A percentile compares a stretch with the other conserved stretches of the same genome.
Conservation (phyloP, 257 asterid genomes). For the Verbena officinalis region DNA sequence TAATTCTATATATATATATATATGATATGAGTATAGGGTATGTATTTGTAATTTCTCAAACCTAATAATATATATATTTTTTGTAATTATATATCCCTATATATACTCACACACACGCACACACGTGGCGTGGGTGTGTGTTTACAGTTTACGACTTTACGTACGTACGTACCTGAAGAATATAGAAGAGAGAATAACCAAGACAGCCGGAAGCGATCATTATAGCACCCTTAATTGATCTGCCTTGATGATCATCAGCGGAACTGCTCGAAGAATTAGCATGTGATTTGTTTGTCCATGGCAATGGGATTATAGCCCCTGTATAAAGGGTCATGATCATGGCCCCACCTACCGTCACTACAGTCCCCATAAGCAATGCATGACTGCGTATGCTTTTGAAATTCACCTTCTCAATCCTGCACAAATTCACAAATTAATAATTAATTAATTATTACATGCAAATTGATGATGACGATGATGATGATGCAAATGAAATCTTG, state of each 20-base stretch:
- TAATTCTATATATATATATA: too few species aligned
- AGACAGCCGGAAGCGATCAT: conserved; percentile 52
- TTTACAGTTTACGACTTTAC: too few species aligned
- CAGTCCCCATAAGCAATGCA: conserved; percentile 64
- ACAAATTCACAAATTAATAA: too few species aligned
- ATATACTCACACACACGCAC: too few species aligned
- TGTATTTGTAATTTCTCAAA: too few species aligned
- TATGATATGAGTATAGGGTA: too few species aligned
- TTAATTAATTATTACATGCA: neutral
- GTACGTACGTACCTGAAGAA: conserved; percentile 52
- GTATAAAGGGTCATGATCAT: conserved; percentile 63
- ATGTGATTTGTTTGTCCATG: conserved; percentile 57
- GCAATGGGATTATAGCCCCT: conserved; percentile 52
- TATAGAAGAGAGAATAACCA: conserved; percentile 58
- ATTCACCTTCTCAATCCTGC: conserved; percentile 68
- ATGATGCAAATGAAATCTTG: too few species aligned
- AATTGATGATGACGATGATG: too few species aligned
- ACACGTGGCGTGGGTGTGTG: too few species aligned
- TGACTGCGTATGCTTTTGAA: conserved; percentile 48
- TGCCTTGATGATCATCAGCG: conserved; percentile 31
- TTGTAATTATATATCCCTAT: too few species aligned
- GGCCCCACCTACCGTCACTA: conserved; percentile 72
- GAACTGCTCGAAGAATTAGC: neutral
- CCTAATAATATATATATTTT: too few species aligned
- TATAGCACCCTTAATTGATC: conserved; percentile 56